These are phyloP conservation scores for Magnusiomyces tetraspermus DNA, from an alignment of 1,139 yeast species.

Conservation along the genomic window DNA sequence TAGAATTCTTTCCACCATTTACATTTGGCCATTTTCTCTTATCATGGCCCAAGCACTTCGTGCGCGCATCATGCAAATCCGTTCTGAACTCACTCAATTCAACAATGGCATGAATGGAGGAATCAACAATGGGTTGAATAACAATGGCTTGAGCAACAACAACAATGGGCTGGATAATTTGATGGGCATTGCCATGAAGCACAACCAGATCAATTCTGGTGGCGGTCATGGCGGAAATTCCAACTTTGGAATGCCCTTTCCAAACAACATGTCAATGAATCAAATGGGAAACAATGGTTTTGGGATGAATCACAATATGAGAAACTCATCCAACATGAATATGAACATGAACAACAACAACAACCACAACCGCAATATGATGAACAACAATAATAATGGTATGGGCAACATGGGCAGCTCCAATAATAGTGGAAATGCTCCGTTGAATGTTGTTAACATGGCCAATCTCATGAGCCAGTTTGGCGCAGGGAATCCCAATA, in stretches of 20 bases:
- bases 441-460: background rate
- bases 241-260: no score
- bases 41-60: conserved; percentile 13
- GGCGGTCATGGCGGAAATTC: no score
- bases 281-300: background rate
- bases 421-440: background rate
- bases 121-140: background rate
- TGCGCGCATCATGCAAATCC: conserved; percentile 12
- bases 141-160: no score
- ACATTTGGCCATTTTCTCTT: conserved; percentile 14
- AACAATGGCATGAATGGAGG: background rate
- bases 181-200: no score
- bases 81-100: background rate
- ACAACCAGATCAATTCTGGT: no score
- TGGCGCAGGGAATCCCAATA: background rate
- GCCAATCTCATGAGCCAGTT: background rate
- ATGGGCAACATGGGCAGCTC: background rate
- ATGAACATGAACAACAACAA: background rate
- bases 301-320: background rate
- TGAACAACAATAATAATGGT: background rate
- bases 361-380: no score
- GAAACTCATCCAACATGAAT: no score
- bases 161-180: no score
- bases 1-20: conserved; percentile 11
- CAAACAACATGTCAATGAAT: no score